Base-by-base conservation (phyloP, 1,284 basidiomycete species). In the Dichomitus squalens region DNA sequence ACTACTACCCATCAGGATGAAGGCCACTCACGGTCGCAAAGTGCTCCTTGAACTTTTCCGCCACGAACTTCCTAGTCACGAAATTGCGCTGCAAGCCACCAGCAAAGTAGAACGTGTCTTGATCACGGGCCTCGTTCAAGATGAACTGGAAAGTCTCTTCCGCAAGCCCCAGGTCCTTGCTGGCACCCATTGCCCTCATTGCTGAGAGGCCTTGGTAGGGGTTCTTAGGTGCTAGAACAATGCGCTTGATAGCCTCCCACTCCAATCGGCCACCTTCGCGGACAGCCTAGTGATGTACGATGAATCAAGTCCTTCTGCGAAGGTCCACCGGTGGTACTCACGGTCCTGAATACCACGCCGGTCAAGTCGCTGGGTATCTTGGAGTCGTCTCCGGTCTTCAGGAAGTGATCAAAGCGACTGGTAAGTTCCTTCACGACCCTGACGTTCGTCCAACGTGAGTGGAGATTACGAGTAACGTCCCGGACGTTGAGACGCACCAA, bases 341-440 rank as follows among this genome's bases (percentile, higher is more conserved):
- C 87, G 23, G 73, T 78, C 4, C 66, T 66, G 69, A 81, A 89
- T 21, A 79, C 82, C 48, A 78, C 70, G 20, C 77, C 70, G 65
- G 88, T 82, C 49, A 95, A 73, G 73, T 95, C 92, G 21, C 85
- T 80, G 7, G 94, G 92, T 63, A 98, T 94, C 53, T 75, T 79
- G 4, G 87, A 88, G 64, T 92, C 87, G 67, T 97, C 92, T 14
- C 84, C 84, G 23, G 85, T 90, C 63, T 85, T 79, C 62, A 91
- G 73, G 71, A 88, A 92, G 35, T 84, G 77, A 46, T 79, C 76
- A 76, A 98, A 98, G 57, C 93, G 87, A 47, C 76, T 75, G 68
- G 82, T 81, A 56, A 96, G 79, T 72, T 94, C 92, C 52, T 81
- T 77, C 55, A 95, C 73, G 23, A 93, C 90, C 49, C 90, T 92